Percentiles rank a stretch among this genome's conserved stretches.
Evolutionary conservation across 371 early-diverging fungal species (phyloP).

Genomic region (Parasitella parasitica): DNA sequence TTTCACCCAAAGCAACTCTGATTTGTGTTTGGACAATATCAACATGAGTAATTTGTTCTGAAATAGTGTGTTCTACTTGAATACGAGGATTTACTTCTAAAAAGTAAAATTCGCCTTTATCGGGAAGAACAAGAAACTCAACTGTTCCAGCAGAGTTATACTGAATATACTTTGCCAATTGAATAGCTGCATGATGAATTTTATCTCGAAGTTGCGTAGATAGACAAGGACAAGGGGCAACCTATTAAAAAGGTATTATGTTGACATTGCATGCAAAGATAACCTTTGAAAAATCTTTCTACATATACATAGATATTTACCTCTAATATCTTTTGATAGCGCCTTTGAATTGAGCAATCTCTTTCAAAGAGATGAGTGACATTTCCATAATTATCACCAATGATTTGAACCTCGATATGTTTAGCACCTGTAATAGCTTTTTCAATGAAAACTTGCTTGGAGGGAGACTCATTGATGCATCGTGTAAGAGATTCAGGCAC

Average conservation of each 20-base stretch:
- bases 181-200: constrained; percentile 32
- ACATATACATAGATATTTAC: constrained; percentile 23
- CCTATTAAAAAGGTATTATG: background rate
- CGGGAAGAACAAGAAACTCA: constrained; percentile 72
- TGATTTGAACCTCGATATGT: constrained; percentile 86
- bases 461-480: constrained; percentile 40
- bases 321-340: constrained; percentile 87
- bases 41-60: constrained; percentile 89
- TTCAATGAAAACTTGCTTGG: constrained; percentile 63
- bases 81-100: constrained; percentile 36
- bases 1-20: constrained; percentile 33
- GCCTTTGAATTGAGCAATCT: constrained; percentile 85
- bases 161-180: constrained; percentile 22
- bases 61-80: constrained; percentile 47
- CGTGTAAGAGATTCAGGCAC: constrained; percentile 27
- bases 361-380: constrained; percentile 80
- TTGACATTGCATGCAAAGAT: background rate
- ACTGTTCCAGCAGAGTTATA: constrained; percentile 70
- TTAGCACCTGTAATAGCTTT: constrained; percentile 87
- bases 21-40: constrained; percentile 66
- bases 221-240: constrained; percentile 45
- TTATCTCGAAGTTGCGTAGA: constrained; percentile 13
- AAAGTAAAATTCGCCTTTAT: constrained; percentile 36
- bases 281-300: background rate
- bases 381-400: constrained; percentile 75